Evolutionary conservation across 2,329 filamentous ascomycete genomes (phyloP).

Genomic region (Sporothrix variecibatus): DNA sequence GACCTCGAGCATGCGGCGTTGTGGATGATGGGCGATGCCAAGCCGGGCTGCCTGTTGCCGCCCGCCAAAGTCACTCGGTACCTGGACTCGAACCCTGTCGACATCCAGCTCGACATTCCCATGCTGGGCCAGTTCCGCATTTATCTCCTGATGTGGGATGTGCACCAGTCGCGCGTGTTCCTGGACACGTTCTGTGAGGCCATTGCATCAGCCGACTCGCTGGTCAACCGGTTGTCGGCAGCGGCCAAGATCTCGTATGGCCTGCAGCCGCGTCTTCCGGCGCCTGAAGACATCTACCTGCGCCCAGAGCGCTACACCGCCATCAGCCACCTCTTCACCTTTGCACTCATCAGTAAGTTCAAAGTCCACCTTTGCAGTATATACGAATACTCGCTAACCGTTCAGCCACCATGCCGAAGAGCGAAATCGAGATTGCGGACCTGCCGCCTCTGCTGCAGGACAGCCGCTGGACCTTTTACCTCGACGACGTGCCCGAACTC

Average conservation of each 20-base stretch:
- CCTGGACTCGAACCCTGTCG: slow-evolving; percentile 75
- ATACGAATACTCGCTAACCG: slow-evolving; percentile 35
- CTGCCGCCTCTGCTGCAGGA: slow-evolving; percentile 63
- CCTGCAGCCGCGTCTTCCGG: slow-evolving; percentile 56
- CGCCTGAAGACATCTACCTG: slow-evolving; percentile 65
- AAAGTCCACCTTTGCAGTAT: not conserved
- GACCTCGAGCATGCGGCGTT: slow-evolving; percentile 36
- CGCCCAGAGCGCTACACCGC: slow-evolving; percentile 69
- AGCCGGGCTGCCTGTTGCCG: slow-evolving; percentile 58
- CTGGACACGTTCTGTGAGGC: slow-evolving; percentile 60
- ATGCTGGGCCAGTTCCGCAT: slow-evolving; percentile 76
- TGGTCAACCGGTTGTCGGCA: slow-evolving; percentile 61
- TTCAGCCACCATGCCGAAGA: slow-evolving; percentile 60
- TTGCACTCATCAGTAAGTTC: slow-evolving; percentile 63
- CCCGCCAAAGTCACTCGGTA: slow-evolving; percentile 73
- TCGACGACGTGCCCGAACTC: slow-evolving; percentile 63
- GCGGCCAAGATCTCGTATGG: slow-evolving; percentile 64
- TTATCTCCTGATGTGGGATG: slow-evolving; percentile 68
- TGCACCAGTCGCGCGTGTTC: slow-evolving; percentile 56
- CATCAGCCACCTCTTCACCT: slow-evolving; percentile 69
- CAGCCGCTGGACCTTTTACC: slow-evolving; percentile 71
- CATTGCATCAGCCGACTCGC: slow-evolving; percentile 53
- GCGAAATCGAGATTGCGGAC: slow-evolving; percentile 65
- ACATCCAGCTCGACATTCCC: slow-evolving; percentile 76
- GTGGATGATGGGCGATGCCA: slow-evolving; percentile 45